Percentiles rank a stretch among this genome's conserved stretches.
These are phyloP conservation scores for Penicillium cosmopolitanum DNA, from an alignment of 495 filamentous ascomycete genomes.

Conservation along the genomic window DNA sequence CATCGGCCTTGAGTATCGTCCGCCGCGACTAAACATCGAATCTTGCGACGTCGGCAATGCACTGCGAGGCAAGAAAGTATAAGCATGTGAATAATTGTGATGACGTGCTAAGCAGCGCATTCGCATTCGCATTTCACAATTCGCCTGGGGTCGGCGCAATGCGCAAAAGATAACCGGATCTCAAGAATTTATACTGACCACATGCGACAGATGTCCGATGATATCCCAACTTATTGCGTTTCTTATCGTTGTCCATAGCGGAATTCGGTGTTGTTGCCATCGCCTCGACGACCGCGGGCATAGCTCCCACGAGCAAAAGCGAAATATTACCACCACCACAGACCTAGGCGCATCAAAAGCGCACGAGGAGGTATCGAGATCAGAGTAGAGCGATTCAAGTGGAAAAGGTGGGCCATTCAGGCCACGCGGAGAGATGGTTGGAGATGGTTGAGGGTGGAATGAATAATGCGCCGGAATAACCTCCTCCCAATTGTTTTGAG, in stretches of 20 bases:
- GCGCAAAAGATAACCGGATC: background rate
- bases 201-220: conserved; percentile 97
- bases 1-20: conserved; percentile 85
- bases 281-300: conserved; percentile 57
- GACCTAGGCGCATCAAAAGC: conserved; percentile 41
- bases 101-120: background rate
- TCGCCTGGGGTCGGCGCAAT: background rate
- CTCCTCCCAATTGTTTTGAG: conserved; percentile 4
- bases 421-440: background rate
- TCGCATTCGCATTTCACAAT: background rate
- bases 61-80: conserved; percentile 52
- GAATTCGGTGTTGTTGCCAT: conserved; percentile 70
- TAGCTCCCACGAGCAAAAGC: conserved; percentile 38
- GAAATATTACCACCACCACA: conserved; percentile 32
- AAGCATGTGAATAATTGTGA: conserved; percentile 17
- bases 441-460: background rate
- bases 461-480: background rate
- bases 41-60: conserved; percentile 94
- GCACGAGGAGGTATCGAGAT: conserved; percentile 23
- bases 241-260: conserved; percentile 68
- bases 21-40: conserved; percentile 81
- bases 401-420: conserved; percentile 2
- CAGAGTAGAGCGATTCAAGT: conserved; percentile 4
- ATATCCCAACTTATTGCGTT: conserved; percentile 95
- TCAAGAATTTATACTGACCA: conserved; percentile 64